Base-by-base conservation (phyloP, 805 yeast species). In the Myxozyma geophila region DNA sequence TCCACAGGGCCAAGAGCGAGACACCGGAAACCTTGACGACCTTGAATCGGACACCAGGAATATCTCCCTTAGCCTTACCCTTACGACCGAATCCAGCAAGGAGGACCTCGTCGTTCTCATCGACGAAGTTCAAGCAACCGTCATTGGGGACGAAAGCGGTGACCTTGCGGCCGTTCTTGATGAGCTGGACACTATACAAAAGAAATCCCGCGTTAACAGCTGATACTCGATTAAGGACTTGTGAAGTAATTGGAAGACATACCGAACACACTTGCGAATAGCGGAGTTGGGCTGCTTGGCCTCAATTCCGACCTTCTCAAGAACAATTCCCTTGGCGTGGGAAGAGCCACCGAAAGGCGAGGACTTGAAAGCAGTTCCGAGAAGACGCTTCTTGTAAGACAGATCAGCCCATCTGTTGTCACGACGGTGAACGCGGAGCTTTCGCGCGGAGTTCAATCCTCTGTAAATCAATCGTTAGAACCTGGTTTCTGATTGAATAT, bases 21-120 rank as follows among this genome's bases (percentile, higher is more conserved):
- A 96, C 99, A 90, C 99, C 99, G 77, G 99, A 90, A 77, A 95
- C 99, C 88, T 95, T 95, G 82, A 95, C 99, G 81, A 95, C 99
- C 90, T 95, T 95, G 92, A 95, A 95, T 90, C 99, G 95, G 81
- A 95, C 99, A 91, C 99, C 99, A 83, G 99, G 99, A 80, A 95
- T 93, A 92, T 95, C 99, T 88, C 99, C 99, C 96, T 95, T 95
- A 83, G 99, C 99, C 88, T 95, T 95, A 87, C 99, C 99, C 88
- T 97, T 95, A 87, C 98, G 92, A 91, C 99, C 99, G 92, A 95
- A 95, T 88, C 99, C 99, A 79, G 99, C 98, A 77, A 95, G 87
- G 79, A 95, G 86, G 77, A 95, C 99, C 84, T 95, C 98, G 85
- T 95, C 99, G 87, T 95, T 95, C 87, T 95, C 98, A 82, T 95